Conservation (phyloP, 805 yeast genomes). For the Ogataea ganodermae region DNA sequence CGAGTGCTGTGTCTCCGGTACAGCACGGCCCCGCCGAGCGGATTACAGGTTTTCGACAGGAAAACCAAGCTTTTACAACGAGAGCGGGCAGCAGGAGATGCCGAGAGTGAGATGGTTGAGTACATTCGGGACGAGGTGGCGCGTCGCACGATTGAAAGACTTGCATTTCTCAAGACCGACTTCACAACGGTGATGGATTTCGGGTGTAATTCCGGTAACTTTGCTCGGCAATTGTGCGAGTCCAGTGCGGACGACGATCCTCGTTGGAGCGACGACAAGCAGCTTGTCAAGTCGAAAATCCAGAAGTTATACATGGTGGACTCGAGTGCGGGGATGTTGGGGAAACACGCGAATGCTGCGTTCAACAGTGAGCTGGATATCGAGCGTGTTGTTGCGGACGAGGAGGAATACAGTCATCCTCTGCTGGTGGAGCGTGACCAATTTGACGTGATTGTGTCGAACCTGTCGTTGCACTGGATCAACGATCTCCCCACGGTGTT, state of each 20-base stretch:
- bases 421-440: conserved; percentile 39
- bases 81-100: conserved; percentile 47
- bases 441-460: conserved; percentile 74
- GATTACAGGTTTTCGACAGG: conserved; percentile 58
- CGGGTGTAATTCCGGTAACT: conserved; percentile 72
- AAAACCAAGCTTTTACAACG: conserved; percentile 62
- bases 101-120: conserved; percentile 58
- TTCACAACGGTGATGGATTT: conserved; percentile 65
- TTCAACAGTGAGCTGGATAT: conserved; percentile 49
- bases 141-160: conserved; percentile 66
- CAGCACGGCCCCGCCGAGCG: not conserved
- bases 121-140: conserved; percentile 78
- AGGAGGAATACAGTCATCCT: conserved; percentile 56
- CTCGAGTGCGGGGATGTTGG: conserved; percentile 52
- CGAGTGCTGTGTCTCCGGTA: not conserved
- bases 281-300: conserved; percentile 52
- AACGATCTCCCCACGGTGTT: conserved; percentile 77
- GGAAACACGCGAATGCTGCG: conserved; percentile 49
- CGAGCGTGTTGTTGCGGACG: conserved; percentile 61
- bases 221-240: conserved; percentile 38
- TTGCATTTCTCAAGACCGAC: conserved; percentile 68
- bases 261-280: conserved; percentile 53
- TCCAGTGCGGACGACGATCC: conserved; percentile 38
- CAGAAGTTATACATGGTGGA: conserved; percentile 67
- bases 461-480: conserved; percentile 79